Evolutionary conservation across 352 stramenopile species (phyloP).

Genomic region (Globisporangium spinosum): DNA sequence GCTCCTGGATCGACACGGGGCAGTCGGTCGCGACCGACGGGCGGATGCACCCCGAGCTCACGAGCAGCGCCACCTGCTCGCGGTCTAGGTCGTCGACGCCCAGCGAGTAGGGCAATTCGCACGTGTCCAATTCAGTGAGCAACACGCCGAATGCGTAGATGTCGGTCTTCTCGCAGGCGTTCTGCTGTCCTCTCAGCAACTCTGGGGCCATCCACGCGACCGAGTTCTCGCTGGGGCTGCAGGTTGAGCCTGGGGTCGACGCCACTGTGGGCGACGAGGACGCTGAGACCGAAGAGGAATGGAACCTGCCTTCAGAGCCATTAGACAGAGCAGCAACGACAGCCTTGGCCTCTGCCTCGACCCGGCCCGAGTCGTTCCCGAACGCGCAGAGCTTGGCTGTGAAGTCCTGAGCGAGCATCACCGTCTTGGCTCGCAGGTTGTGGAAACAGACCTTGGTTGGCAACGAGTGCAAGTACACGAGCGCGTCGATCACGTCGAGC

Average conservation of each 20-base stretch:
- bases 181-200: slow-evolving; percentile 32
- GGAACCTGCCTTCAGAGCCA: slow-evolving; percentile 6
- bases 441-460: slow-evolving; percentile 33
- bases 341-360: not conserved
- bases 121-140: slow-evolving; percentile 62
- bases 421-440: slow-evolving; percentile 40
- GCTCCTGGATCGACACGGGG: slow-evolving; percentile 37
- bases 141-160: slow-evolving; percentile 52
- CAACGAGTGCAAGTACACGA: slow-evolving; percentile 71
- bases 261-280: slow-evolving; percentile 16
- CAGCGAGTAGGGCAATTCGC: slow-evolving; percentile 36
- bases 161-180: slow-evolving; percentile 28
- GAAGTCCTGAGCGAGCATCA: slow-evolving; percentile 40
- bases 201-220: slow-evolving; percentile 55
- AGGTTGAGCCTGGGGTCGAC: slow-evolving; percentile 3
- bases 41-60: slow-evolving; percentile 45
- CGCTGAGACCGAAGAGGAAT: slow-evolving; percentile 17
- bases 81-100: slow-evolving; percentile 36
- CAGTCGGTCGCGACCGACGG: slow-evolving; percentile 41
- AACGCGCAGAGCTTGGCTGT: slow-evolving; percentile 54
- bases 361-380: slow-evolving; percentile 13
- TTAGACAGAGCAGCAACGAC: not conserved
- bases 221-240: slow-evolving; percentile 9
- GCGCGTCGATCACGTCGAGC: slow-evolving; percentile 58
- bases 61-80: slow-evolving; percentile 44